Evolutionary conservation across 352 stramenopile genomes (phyloP).

Genomic region (Pythium phragmitis): DNA sequence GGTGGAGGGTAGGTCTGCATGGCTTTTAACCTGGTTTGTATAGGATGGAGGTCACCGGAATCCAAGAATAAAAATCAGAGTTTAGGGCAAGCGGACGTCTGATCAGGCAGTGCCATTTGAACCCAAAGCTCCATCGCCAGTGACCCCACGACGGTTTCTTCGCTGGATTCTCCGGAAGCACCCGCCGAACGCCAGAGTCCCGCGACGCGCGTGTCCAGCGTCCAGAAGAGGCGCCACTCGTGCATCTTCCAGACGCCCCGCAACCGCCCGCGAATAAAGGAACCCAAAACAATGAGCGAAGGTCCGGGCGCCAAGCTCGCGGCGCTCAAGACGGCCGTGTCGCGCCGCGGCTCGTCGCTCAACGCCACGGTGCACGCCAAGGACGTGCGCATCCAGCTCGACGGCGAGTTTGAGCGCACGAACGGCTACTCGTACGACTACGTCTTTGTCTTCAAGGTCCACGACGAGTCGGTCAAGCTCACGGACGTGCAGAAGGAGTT

Average conservation of each 20-base stretch:
- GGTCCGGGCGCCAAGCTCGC: constrained; percentile 43
- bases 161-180: constrained; percentile 16
- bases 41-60: not conserved
- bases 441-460: constrained; percentile 78
- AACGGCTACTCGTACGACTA: constrained; percentile 85
- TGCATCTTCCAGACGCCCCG: not conserved
- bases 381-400: constrained; percentile 59
- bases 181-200: not conserved
- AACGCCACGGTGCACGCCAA: constrained; percentile 65
- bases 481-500: constrained; percentile 57
- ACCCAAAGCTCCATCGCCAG: constrained; percentile 10
- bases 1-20: constrained; percentile 3
- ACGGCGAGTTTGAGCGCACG: constrained; percentile 55
- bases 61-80: constrained; percentile 25
- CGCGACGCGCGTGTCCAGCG: constrained; percentile 1
- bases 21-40: not conserved
- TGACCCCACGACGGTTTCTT: constrained; percentile 11
- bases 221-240: constrained; percentile 1
- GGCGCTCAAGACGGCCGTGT: constrained; percentile 63
- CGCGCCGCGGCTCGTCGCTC: constrained; percentile 58
- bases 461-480: constrained; percentile 62
- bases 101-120: constrained; percentile 3
- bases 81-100: constrained; percentile 24
- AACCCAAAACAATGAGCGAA: constrained; percentile 15
- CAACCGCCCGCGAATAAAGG: not conserved